A percentile compares a stretch with the other conserved stretches of the same genome.
These are phyloP conservation scores for Boletus barrowsii DNA, from an alignment of 768 basidiomycete genomes.

Conservation along the genomic window DNA sequence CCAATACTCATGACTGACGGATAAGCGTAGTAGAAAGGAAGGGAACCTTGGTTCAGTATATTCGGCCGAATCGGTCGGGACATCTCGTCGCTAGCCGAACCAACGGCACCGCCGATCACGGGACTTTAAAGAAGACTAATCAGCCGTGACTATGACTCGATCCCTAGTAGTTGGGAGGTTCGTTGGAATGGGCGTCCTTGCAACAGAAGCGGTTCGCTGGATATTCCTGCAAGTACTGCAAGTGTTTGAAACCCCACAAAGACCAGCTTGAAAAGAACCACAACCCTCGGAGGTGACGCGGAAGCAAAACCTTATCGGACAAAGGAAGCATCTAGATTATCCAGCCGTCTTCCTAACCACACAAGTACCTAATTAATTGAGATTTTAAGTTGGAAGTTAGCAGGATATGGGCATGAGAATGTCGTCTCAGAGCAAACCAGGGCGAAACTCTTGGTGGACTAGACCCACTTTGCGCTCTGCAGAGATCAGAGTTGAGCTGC, in stretches of 20 bases:
- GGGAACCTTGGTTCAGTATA: background rate
- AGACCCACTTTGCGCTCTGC: too few species aligned
- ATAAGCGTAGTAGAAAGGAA: constrained; percentile 1
- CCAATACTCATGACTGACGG: background rate
- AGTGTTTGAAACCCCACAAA: background rate
- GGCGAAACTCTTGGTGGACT: too few species aligned
- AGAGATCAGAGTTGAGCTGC: too few species aligned
- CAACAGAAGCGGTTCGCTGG: too few species aligned
- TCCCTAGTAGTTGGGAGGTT: too few species aligned
- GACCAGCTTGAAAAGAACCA: background rate
- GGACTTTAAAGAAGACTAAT: constrained; percentile 8
- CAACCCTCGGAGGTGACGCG: background rate
- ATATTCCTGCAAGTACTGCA: too few species aligned
- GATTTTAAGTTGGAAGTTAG: background rate
- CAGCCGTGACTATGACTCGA: background rate
- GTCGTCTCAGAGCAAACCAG: too few species aligned
- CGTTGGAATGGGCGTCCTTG: too few species aligned
- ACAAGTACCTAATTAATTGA: background rate
- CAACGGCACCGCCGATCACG: constrained; percentile 24
- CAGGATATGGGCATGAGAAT: too few species aligned
- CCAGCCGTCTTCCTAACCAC: background rate
- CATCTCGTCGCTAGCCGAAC: constrained; percentile 3
- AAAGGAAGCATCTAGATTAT: background rate
- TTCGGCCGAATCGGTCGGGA: constrained; percentile 19
- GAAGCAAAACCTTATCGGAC: background rate